Conservation (phyloP, 1,284 basidiomycete genomes). For the Puccinia hordei region DNA sequence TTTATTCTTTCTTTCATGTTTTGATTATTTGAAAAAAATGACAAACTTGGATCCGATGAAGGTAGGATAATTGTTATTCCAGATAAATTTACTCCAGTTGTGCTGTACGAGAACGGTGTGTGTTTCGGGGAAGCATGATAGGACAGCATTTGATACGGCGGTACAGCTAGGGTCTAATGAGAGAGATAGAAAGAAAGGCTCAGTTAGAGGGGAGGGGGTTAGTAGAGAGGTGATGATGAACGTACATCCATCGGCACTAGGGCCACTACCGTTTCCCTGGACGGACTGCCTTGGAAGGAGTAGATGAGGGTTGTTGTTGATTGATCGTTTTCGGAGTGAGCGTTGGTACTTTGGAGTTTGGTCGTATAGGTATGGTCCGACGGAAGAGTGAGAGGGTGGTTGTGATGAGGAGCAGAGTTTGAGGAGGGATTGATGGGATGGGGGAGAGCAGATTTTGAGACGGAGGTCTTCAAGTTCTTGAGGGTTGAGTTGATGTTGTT, state of each 20-base stretch:
- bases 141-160: constrained; percentile 43
- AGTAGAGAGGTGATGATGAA: not conserved
- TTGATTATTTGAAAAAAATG: too few relatives aligned
- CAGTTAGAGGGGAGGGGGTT: not conserved
- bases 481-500: not conserved
- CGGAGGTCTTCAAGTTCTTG: not conserved
- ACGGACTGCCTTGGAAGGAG: constrained; percentile 3
- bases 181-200: not conserved
- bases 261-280: constrained; percentile 41
- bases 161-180: constrained; percentile 34
- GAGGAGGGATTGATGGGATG: not conserved
- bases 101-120: constrained; percentile 29
- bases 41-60: constrained; percentile 38
- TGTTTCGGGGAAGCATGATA: constrained; percentile 40
- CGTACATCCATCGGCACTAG: constrained; percentile 39
- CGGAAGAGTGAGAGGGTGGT: not conserved
- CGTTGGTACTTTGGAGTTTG: not conserved
- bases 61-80: constrained; percentile 48
- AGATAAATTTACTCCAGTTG: constrained; percentile 49
- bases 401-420: too few relatives aligned
- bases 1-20: too few relatives aligned
- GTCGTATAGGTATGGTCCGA: not conserved
- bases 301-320: not conserved
- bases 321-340: constrained; percentile 16
- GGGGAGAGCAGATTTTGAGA: not conserved